A percentile compares a stretch with the other conserved stretches of the same genome.
Evolutionary conservation across 140 eudicot species (phyloP).

Genomic region (Anethum foeniculum): DNA sequence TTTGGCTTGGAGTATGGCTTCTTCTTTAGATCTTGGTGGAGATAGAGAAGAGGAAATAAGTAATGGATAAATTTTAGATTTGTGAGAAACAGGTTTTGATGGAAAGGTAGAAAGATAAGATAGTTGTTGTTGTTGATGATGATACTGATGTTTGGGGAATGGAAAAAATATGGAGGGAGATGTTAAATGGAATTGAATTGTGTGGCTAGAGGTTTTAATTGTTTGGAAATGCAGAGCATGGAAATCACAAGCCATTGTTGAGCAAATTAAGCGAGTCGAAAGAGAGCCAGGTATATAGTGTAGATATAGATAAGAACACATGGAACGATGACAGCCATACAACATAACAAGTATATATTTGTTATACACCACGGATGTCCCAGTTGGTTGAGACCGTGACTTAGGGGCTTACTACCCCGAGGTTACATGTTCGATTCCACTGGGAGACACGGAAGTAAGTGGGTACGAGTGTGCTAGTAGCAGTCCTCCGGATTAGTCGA

Average conservation of each 20-base stretch:
- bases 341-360: neutral
- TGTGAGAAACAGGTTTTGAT: constrained; percentile 17
- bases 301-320: neutral
- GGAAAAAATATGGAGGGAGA: neutral
- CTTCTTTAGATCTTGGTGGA: constrained; percentile 75
- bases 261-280: neutral
- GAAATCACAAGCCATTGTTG: constrained; percentile 28
- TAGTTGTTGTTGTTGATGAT: constrained; percentile 17
- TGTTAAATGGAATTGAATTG: neutral
- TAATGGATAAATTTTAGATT: constrained; percentile 22
- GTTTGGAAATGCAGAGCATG: constrained; percentile 14
- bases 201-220: constrained; percentile 14
- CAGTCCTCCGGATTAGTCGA: no score
- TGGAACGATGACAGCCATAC: constrained; percentile 9
- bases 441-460: no score
- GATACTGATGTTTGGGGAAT: neutral
- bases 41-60: constrained; percentile 28
- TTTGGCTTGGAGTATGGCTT: constrained; percentile 81
- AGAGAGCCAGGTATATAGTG: neutral
- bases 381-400: no score
- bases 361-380: no score
- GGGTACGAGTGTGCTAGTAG: no score
- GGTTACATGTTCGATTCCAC: no score
- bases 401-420: no score
- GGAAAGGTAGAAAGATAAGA: constrained; percentile 5